These are phyloP conservation scores for Ensete ventricosum DNA, from an alignment of 176 grass and related monocot species.

Conservation along the genomic window DNA sequence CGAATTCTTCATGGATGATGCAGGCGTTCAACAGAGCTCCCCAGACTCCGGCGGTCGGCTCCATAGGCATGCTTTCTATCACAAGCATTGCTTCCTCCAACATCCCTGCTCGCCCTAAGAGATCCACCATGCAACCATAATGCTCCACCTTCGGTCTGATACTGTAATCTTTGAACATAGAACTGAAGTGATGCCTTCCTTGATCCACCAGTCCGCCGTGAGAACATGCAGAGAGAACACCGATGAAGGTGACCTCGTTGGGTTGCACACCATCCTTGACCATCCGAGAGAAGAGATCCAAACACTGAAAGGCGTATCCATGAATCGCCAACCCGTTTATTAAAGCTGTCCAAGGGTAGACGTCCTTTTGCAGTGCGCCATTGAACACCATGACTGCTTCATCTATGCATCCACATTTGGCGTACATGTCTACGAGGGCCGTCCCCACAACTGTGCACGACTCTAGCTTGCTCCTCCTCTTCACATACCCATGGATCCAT, in stretches of 20 bases:
- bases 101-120: constrained; percentile 16
- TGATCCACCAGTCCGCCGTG: constrained; percentile 12
- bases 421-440: constrained; percentile 21
- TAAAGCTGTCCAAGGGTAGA: constrained; percentile 18
- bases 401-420: constrained; percentile 18
- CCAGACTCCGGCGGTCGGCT: constrained; percentile 12
- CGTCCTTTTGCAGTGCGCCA: not conserved
- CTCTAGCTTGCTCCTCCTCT: not conserved
- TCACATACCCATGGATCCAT: constrained; percentile 12
- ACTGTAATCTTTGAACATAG: constrained; percentile 3
- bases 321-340: constrained; percentile 22
- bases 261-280: constrained; percentile 3
- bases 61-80: constrained; percentile 18
- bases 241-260: constrained; percentile 20
- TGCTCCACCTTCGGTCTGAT: constrained; percentile 17
- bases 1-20: constrained; percentile 8
- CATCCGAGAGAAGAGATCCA: constrained; percentile 17
- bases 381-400: constrained; percentile 4
- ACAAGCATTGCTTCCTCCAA: constrained; percentile 11
- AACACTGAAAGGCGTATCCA: constrained; percentile 1
- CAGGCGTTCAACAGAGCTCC: constrained; percentile 19
- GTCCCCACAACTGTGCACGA: not conserved
- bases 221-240: constrained; percentile 16
- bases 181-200: not conserved
- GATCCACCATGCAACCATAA: constrained; percentile 27